These are phyloP conservation scores for Sphenostylis stenocarpa DNA, from an alignment of 306 rosid species.

Conservation along the genomic window DNA sequence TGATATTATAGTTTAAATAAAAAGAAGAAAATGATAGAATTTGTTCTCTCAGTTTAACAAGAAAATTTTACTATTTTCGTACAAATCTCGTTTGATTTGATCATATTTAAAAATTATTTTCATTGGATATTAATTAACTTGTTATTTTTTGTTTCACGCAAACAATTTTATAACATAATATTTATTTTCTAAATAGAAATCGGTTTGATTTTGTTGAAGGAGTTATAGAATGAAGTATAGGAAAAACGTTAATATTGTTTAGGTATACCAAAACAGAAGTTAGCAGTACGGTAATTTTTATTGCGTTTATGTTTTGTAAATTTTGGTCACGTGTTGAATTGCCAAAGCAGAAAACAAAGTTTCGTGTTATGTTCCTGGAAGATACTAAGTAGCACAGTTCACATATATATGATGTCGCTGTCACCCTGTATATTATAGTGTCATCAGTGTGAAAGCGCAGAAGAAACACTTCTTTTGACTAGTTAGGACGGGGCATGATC, in stretches of 20 bases:
- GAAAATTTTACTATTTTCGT: neutral
- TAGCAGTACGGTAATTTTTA: neutral
- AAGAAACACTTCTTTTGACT: conserved; percentile 21
- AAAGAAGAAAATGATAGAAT: neutral
- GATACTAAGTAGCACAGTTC: neutral
- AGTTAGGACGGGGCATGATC: neutral
- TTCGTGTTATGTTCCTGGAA: conserved; percentile 34
- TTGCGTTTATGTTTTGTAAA: neutral
- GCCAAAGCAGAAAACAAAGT: neutral
- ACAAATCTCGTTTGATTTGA: neutral
- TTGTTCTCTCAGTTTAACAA: neutral
- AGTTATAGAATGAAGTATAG: no score
- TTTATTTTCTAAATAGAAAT: neutral
- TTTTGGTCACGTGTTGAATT: conserved; percentile 15
- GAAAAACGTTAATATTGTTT: no score
- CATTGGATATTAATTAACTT: neutral
- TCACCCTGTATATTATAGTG: no score
- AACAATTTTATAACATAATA: neutral
- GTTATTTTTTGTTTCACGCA: neutral
- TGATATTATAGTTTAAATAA: neutral
- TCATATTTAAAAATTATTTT: neutral
- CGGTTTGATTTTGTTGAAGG: neutral
- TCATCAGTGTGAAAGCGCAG: neutral
- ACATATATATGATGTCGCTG: neutral
- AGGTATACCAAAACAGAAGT: neutral